Evolutionary conservation across 73 alveolate genomes (phyloP).

Genomic region (Breviolum minutum): DNA sequence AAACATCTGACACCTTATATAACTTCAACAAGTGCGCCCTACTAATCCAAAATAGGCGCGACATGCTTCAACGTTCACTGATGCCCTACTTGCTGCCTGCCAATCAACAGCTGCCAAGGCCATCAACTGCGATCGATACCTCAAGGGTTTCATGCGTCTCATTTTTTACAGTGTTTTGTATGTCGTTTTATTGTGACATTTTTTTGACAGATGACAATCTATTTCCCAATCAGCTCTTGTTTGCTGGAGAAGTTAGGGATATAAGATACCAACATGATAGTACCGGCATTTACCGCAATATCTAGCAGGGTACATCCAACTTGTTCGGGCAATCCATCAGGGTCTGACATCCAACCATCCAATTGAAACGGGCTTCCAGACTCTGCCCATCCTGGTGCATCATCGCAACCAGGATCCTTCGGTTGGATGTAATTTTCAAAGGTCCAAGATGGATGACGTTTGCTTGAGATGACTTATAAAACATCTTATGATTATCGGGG

Average conservation of each 20-base stretch:
- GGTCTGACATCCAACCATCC: too few relatives aligned
- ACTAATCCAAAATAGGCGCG: too few relatives aligned
- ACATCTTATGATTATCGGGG: neutral
- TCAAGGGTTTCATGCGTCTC: neutral
- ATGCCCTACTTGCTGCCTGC: neutral
- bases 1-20: too few relatives aligned
- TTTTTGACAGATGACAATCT: too few relatives aligned
- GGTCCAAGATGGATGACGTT: neutral
- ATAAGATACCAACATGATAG: neutral
- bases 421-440: neutral
- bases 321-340: neutral
- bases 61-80: too few relatives aligned
- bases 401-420: conserved; percentile 70
- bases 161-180: neutral
- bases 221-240: too few relatives aligned
- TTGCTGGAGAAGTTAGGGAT: neutral
- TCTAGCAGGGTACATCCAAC: neutral
- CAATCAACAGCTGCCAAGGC: conserved; percentile 7
- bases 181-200: too few relatives aligned
- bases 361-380: conserved; percentile 24
- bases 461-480: neutral
- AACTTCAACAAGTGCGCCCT: too few relatives aligned
- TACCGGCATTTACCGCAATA: neutral
- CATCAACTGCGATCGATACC: conserved; percentile 35
- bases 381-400: conserved; percentile 69